These are phyloP conservation scores for Gossypium ekmanianum DNA, from an alignment of 345 rosid species.

Conservation along the genomic window DNA sequence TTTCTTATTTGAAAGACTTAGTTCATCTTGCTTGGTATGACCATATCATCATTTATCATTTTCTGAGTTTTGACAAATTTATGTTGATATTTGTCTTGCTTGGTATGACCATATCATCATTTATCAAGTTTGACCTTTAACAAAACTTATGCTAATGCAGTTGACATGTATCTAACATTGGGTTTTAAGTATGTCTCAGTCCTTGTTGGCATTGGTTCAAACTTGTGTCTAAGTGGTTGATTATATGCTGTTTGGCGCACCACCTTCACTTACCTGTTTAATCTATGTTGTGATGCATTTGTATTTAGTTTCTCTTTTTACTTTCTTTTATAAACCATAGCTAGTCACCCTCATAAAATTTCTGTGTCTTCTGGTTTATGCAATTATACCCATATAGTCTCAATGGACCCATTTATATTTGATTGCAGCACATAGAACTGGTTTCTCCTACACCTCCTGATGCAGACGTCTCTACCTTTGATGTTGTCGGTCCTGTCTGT, in stretches of 20 bases:
- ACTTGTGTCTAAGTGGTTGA: neutral
- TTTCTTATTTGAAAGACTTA: neutral
- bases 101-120: neutral
- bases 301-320: neutral
- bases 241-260: neutral
- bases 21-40: no score
- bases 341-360: neutral
- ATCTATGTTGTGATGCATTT: neutral
- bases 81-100: no score
- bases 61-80: no score
- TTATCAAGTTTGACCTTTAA: neutral
- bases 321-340: neutral
- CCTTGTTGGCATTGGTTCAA: neutral
- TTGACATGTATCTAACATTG: neutral
- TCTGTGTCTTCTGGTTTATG: neutral
- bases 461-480: constrained; percentile 66
- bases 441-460: constrained; percentile 68
- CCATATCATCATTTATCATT: no score
- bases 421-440: constrained; percentile 85
- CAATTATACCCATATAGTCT: neutral
- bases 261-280: neutral
- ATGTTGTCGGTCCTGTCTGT: constrained; percentile 98
- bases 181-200: neutral
- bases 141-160: neutral
- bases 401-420: constrained; percentile 9